These are phyloP conservation scores for Ephemerocybe angulata DNA, from an alignment of 768 basidiomycete species.

Conservation along the genomic window DNA sequence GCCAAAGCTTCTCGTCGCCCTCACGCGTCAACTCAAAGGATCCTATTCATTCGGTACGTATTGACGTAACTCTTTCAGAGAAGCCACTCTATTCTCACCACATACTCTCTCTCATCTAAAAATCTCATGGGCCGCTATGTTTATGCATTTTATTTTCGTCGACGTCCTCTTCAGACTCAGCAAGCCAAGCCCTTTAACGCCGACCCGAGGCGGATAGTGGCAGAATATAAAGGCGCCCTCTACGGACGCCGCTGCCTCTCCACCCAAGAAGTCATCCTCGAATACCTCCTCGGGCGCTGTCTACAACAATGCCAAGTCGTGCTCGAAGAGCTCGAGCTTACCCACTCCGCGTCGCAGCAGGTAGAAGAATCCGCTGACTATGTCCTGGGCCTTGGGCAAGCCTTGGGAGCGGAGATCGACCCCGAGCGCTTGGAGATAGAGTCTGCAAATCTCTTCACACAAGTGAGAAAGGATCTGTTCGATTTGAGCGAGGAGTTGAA, in stretches of 20 bases:
- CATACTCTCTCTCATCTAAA: too few relatives aligned
- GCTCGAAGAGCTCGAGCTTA: slow-evolving; percentile 4
- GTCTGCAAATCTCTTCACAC: not conserved
- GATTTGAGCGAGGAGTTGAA: slow-evolving; percentile 9
- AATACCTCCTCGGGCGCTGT: slow-evolving; percentile 9
- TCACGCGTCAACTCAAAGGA: too few relatives aligned
- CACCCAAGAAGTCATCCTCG: slow-evolving; percentile 9
- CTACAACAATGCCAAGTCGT: slow-evolving; percentile 6
- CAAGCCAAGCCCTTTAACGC: not conserved
- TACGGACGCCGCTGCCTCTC: slow-evolving; percentile 4
- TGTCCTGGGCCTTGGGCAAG: slow-evolving; percentile 2
- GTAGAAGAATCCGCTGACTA: slow-evolving; percentile 5
- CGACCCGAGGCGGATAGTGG: not conserved
- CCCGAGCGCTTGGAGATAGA: slow-evolving; percentile 1
- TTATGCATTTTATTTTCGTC: too few relatives aligned
- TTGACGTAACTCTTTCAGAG: too few relatives aligned
- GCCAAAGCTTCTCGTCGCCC: too few relatives aligned
- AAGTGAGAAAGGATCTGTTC: slow-evolving; percentile 4
- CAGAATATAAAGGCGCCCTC: slow-evolving; percentile 10
- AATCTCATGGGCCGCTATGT: too few relatives aligned
- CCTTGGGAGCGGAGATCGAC: not conserved
- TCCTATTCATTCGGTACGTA: not conserved
- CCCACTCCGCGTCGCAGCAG: not conserved
- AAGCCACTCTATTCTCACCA: too few relatives aligned
- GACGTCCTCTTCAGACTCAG: not conserved